Evolutionary conservation across 1,284 basidiomycete species (phyloP), one percentile per base, ranked within the genome.

Genomic region (Cryptococcus neoformans): DNA sequence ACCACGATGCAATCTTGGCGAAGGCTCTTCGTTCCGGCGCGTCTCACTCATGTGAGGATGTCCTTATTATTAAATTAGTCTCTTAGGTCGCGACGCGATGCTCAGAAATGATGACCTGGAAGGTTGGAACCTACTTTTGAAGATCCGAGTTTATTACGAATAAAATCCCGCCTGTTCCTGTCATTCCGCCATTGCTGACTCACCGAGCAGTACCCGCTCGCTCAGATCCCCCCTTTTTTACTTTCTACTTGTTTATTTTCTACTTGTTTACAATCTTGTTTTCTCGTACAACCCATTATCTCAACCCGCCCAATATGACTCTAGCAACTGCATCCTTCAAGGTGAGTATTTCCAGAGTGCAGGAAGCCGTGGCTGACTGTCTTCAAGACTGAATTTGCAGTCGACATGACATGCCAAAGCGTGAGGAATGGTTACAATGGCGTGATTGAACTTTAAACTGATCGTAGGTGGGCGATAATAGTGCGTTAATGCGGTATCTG

Each of bases 341-440:
- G 64, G 72, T 70, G 46, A 39, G 68, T 60, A 39, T 12, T 7
- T 21, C 10, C 17, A 5, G 3, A 34, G 4, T 39, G 12, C 6
- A 47, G 16, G 21, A 21, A 21, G 21, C 21, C 21, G 21, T 21
- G 21, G 21, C 21, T 21, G 21, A 21, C 21, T 21, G 21, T 21
- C 21, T 21, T 21, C 21, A 21, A 78, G 76, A 77, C 75, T 58
- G 76, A 78, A 60, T 78, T 78, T 51, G 76, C 76, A 53, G 76
- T 78, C 58, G 76, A 78, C 59, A 77, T 78, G 76, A 78, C 76
- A 4, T 78, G 76, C 56, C 69, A 78, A 55, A 73, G 63, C 45
- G 74, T 75, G 45, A 21, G 21, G 21, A 21, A 21, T 21, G 21
- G 21, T 21, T 21, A 21, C 21, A 21, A 21, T 21, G 54, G 42